Percentiles rank a stretch among this genome's conserved stretches.
phyloP scores from a whole-genome alignment of 176 grass and related monocot genomes.

The Triticum monococcum region DNA sequence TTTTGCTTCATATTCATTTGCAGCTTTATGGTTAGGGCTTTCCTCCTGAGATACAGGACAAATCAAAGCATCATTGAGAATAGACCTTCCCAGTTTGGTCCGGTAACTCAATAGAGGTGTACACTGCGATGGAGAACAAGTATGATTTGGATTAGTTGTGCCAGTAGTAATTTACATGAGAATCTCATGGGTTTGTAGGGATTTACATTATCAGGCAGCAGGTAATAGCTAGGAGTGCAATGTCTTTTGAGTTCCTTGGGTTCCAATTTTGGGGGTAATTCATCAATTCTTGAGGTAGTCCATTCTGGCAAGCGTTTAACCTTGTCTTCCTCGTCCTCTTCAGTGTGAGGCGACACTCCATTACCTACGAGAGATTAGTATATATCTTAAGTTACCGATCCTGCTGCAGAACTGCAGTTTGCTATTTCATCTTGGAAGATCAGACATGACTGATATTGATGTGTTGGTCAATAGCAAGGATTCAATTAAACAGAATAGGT shows the following conservation, averaged over 20 bases:
- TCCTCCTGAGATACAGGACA: constrained; percentile 28
- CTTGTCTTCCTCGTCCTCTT: constrained; percentile 28
- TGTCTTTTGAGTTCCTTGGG: not conserved
- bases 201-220: constrained; percentile 45
- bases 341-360: not conserved
- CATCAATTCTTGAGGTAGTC: constrained; percentile 14
- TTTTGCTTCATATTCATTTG: constrained; percentile 37
- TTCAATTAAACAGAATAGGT: not conserved
- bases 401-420: not conserved
- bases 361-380: constrained; percentile 5
- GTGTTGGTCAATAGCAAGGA: not conserved
- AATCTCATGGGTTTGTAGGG: constrained; percentile 10
- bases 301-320: constrained; percentile 32
- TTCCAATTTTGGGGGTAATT: constrained; percentile 31
- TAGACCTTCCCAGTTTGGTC: constrained; percentile 33
- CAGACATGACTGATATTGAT: not conserved
- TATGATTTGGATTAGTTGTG: constrained; percentile 16
- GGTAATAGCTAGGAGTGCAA: constrained; percentile 35
- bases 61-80: constrained; percentile 37
- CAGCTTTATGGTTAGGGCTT: constrained; percentile 4
- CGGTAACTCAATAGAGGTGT: constrained; percentile 24
- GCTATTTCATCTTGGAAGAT: not conserved
- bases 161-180: not conserved
- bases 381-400: not conserved
- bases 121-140: constrained; percentile 29